Conservation (phyloP, 2,329 filamentous ascomycete genomes). For the Penicillium sp. region DNA sequence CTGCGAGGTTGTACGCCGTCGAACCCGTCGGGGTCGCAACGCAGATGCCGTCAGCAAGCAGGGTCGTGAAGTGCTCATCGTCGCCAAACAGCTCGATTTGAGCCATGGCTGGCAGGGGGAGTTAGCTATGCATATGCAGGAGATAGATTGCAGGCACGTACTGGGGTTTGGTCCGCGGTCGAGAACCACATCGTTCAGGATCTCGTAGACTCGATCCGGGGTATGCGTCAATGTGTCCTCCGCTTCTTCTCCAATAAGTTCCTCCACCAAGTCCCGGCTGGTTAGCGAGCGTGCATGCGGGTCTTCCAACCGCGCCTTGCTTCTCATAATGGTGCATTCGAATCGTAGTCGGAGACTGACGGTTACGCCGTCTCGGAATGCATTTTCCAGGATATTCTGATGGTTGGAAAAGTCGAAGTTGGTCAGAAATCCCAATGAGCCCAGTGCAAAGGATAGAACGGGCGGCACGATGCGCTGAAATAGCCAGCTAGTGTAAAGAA, state of each 20-base stretch:
- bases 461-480: conserved; percentile 95
- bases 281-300: conserved; percentile 25
- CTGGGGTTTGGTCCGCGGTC: conserved; percentile 90
- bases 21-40: conserved; percentile 92
- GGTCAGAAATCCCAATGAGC: conserved; percentile 88
- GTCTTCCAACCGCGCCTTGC: conserved; percentile 32
- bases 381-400: conserved; percentile 60
- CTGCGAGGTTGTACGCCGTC: conserved; percentile 91
- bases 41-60: conserved; percentile 88
- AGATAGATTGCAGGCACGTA: conserved; percentile 43
- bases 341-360: conserved; percentile 84
- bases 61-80: conserved; percentile 89
- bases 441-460: conserved; percentile 83
- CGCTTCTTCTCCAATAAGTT: conserved; percentile 78
- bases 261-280: conserved; percentile 72
- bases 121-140: conserved; percentile 12
- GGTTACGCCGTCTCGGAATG: conserved; percentile 77
- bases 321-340: conserved; percentile 87
- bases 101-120: conserved; percentile 64
- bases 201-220: conserved; percentile 79
- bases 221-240: conserved; percentile 80
- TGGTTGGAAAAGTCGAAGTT: conserved; percentile 89
- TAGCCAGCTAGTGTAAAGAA: conserved; percentile 91
- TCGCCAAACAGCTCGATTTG: conserved; percentile 89
- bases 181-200: conserved; percentile 94